phyloP scores from a whole-genome alignment of 768 basidiomycete species.

The Dioszegia crocea region DNA sequence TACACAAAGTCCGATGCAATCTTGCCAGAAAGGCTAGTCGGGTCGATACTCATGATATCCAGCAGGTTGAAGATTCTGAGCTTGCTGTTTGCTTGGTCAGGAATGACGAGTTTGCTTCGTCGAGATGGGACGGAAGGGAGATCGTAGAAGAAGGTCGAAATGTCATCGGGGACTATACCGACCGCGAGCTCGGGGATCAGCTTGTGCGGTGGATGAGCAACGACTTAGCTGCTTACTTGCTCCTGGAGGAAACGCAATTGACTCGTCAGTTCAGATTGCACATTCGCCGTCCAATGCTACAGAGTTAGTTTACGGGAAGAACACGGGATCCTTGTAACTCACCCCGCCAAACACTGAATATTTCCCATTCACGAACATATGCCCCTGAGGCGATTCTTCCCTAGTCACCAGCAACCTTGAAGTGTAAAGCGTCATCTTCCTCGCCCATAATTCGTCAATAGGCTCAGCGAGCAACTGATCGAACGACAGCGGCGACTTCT shows the following conservation, averaged over 20 bases:
- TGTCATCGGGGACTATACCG: slow-evolving; percentile 45
- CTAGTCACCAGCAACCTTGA: slow-evolving; percentile 59
- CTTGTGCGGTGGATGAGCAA: slow-evolving; percentile 16
- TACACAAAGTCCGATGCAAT: slow-evolving; percentile 9
- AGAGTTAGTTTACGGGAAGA: not conserved
- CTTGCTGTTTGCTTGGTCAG: slow-evolving; percentile 53
- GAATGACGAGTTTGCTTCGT: slow-evolving; percentile 73
- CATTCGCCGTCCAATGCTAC: slow-evolving; percentile 58
- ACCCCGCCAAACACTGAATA: slow-evolving; percentile 67
- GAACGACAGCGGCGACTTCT: slow-evolving; percentile 33
- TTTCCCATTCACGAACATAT: slow-evolving; percentile 86
- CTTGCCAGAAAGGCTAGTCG: slow-evolving; percentile 9
- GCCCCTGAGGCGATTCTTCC: slow-evolving; percentile 54
- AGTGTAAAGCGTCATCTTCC: slow-evolving; percentile 57
- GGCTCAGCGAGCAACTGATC: slow-evolving; percentile 31
- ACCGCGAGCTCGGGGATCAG: slow-evolving; percentile 54
- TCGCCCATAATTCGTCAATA: slow-evolving; percentile 48
- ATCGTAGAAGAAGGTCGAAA: slow-evolving; percentile 83
- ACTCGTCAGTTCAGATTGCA: slow-evolving; percentile 60
- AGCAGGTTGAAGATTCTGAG: slow-evolving; percentile 60
- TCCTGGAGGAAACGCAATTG: slow-evolving; percentile 71
- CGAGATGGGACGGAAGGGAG: slow-evolving; percentile 66
- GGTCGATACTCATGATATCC: slow-evolving; percentile 53
- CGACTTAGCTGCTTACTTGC: slow-evolving; percentile 53
- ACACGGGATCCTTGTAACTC: slow-evolving; percentile 40